Evolutionary conservation across 805 yeast genomes (phyloP), one percentile per base, ranked within the genome.

Genomic region (Myxozyma monticola): DNA sequence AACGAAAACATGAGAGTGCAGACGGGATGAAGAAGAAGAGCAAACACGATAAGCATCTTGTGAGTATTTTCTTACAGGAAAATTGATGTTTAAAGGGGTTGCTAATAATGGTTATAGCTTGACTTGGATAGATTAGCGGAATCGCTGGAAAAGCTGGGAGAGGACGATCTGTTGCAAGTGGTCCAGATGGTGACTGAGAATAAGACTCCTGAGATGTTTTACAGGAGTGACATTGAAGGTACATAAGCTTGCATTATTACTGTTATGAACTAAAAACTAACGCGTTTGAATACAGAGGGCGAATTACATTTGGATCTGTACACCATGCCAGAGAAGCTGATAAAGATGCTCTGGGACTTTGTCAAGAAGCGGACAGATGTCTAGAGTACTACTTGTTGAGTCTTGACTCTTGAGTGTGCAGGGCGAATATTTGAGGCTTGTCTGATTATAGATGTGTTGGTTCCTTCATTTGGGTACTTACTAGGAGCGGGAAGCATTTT

Each of bases 121-220:
- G 97, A 91, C 66, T 75, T 93, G 61, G 99, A 91, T 66, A 84
- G 83, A 65, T 77, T 91, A 64, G 96, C 98, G 4, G 88, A 84
- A 54, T 91, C 93, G 2, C 77, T 91, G 62, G 88, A 95, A 45
- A 87, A 87, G 69, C 76, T 91, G 59, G 83, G 76, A 51, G 98
- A 91, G 70, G 98, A 93, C 65, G 97, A 93, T 69, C 75, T 91
- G 60, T 80, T 93, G 43, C 95, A 89, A 29, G 93, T 93, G 42
- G 98, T 91, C 48, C 98, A 91, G 71, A 90, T 91, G 96, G 93
- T 91, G 35, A 89, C 96, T 37, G 98, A 91, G 68, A 93, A 93
- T 71, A 80, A 88, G 65, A 88, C 98, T 4, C 81, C 88, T 38
- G 98, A 91, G 42, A 91, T 91, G 96, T 89, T 85, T 70, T 85